Evolutionary conservation across 257 asterid genomes (phyloP), one percentile per base, ranked within the genome.

Genomic region (Thymus mandschuricus): DNA sequence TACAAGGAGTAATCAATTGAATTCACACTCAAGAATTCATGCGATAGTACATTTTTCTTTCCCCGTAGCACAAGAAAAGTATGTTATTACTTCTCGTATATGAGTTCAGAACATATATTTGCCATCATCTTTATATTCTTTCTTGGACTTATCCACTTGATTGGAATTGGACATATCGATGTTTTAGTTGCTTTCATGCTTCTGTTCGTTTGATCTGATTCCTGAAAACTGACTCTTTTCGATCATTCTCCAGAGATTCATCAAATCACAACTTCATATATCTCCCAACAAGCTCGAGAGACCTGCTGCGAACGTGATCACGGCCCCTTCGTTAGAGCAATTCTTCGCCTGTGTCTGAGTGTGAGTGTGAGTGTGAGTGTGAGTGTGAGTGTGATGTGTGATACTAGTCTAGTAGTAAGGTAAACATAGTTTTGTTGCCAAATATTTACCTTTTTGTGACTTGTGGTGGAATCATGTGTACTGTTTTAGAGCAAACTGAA

Each of bases 231-330:
- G 46, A 73, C 46, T 52, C 38, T 72, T 44, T 44, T 1, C 10
- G 6, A 61, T 48, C 49, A 38, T 56, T 64, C 51, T 75, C 54
- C 92, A 95, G 99, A 88, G 99, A 78, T 95, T 95, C 89, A 95
- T 95, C 88, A 92, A 80, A 79, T 89, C 86, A 75, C 94, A 87
- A 73, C 94, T 95, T 55, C 88, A 92, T 65, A 52, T 95, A 73
- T 89, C 98, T 7, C 85, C 94, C 8, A 69, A 45, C 52, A 87
- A 90, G 81, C 85, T 82, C 4, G 94, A 89, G 57, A 80, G 85
- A 64, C 69, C 75, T 10, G 84, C 87, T 57, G 46, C 87, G 68
- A 95, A 88, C 21, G 95, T 92, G n/a, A 79, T 74, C 84, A 75
- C 82, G 43, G 80, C 96, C 27, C 52, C 83, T 1, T 83, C 96